Conservation (phyloP, 2,329 filamentous ascomycete species). For the Cryphonectria carpinicola region DNA sequence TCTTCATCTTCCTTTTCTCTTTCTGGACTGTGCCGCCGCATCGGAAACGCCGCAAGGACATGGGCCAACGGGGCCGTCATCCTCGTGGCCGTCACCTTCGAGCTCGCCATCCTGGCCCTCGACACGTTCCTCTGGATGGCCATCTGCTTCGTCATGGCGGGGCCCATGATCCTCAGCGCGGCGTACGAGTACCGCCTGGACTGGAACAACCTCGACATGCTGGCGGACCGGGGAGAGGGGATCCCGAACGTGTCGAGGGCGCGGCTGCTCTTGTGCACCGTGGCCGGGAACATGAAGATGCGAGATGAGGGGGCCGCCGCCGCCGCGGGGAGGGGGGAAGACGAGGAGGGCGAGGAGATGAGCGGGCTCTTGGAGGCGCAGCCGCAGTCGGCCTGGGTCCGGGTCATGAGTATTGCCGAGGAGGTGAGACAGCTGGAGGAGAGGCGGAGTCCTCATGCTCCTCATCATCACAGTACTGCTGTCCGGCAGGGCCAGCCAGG, state of each 20-base stretch:
- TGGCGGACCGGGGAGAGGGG: constrained; percentile 26
- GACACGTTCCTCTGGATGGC: constrained; percentile 38
- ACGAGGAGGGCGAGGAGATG: constrained; percentile 29
- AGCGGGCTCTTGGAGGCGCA: constrained; percentile 13
- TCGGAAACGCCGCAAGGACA: not conserved
- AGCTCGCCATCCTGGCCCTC: constrained; percentile 30
- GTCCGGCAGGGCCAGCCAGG: not conserved
- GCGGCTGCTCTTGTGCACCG: constrained; percentile 10
- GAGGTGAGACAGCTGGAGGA: constrained; percentile 7
- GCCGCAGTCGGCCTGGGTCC: not conserved
- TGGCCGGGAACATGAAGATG: constrained; percentile 1
- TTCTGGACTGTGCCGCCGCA: not conserved
- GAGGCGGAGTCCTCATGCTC: not conserved
- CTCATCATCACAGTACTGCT: not conserved
- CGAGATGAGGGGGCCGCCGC: not conserved
- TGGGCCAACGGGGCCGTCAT: not conserved
- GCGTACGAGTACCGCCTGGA: constrained; percentile 39
- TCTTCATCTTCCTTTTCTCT: not conserved
- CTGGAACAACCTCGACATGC: constrained; percentile 32
- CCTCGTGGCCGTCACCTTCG: not conserved
- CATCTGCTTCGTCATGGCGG: constrained; percentile 36
- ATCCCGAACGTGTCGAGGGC: constrained; percentile 8
- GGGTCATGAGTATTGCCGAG: constrained; percentile 6
- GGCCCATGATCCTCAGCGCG: constrained; percentile 38
- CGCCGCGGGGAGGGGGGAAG: not conserved